phyloP scores from a whole-genome alignment of 2,329 filamentous ascomycete species.

The Neonectria faginata region DNA sequence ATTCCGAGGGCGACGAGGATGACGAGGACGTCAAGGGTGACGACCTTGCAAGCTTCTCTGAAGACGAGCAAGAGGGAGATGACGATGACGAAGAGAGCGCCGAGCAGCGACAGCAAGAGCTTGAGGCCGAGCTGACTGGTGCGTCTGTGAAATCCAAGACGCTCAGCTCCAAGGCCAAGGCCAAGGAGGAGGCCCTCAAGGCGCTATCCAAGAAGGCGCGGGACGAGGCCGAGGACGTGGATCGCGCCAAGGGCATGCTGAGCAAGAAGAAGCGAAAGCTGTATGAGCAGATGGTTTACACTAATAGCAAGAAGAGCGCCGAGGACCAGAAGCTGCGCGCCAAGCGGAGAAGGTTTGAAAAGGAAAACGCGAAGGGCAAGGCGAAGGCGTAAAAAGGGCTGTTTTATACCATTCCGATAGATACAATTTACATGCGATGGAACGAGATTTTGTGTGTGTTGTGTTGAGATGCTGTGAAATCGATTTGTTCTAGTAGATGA shows the following conservation, averaged over 20 bases:
- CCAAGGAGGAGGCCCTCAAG: constrained; percentile 77
- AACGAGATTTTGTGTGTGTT: constrained; percentile 30
- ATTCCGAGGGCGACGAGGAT: constrained; percentile 60
- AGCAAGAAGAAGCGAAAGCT: constrained; percentile 97
- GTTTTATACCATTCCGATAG: constrained; percentile 49
- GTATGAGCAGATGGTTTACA: constrained; percentile 97
- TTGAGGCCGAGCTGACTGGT: constrained; percentile 91
- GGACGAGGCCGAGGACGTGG: constrained; percentile 86
- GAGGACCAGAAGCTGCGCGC: constrained; percentile 87
- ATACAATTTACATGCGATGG: constrained; percentile 43
- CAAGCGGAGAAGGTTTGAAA: constrained; percentile 94
- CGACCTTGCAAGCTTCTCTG: constrained; percentile 62
- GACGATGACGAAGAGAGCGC: constrained; percentile 70
- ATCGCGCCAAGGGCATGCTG: constrained; percentile 97
- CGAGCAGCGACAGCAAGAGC: constrained; percentile 83
- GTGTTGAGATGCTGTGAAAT: not conserved
- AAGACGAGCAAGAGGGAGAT: constrained; percentile 57
- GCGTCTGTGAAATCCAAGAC: constrained; percentile 65
- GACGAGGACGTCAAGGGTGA: constrained; percentile 62
- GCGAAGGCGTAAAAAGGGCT: constrained; percentile 49
- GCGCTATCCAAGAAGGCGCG: constrained; percentile 77
- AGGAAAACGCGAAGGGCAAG: constrained; percentile 60
- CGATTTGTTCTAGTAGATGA: not conserved
- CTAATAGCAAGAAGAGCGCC: constrained; percentile 90
- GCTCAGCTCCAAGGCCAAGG: constrained; percentile 64